Percentiles rank a stretch among this genome's conserved stretches.
These are phyloP conservation scores for Fusarium metavorans DNA, from an alignment of 2,329 filamentous ascomycete genomes.

Conservation along the genomic window DNA sequence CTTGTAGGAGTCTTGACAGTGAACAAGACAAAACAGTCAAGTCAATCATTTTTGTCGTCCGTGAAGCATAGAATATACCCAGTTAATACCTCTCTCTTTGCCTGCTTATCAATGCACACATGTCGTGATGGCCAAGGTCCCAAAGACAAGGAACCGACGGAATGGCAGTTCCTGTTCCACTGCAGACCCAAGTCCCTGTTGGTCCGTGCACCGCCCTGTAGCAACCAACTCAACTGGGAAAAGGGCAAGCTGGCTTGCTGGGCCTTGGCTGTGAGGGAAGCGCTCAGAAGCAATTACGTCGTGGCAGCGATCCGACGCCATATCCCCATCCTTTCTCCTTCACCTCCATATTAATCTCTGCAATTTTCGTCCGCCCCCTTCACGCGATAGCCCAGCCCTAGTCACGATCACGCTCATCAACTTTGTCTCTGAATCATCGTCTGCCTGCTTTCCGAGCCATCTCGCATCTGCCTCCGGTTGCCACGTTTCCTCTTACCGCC, in stretches of 20 bases:
- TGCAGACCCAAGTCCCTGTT: constrained; percentile 20
- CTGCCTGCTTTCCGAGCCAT: constrained; percentile 12
- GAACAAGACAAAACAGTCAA: background rate
- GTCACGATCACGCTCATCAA: constrained; percentile 13
- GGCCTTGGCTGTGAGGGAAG: background rate
- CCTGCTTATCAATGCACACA: constrained; percentile 29
- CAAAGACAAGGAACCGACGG: constrained; percentile 13
- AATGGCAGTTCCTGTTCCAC: constrained; percentile 7
- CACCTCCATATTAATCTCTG: constrained; percentile 23
- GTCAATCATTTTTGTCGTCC: background rate
- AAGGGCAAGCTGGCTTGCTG: constrained; percentile 17
- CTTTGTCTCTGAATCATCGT: constrained; percentile 20
- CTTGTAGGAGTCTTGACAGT: background rate
- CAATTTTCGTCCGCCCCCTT: constrained; percentile 17
- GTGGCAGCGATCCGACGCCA: constrained; percentile 27
- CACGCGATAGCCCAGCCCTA: constrained; percentile 21
- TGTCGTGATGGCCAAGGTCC: constrained; percentile 9
- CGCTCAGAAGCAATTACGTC: constrained; percentile 40
- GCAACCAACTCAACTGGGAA: constrained; percentile 33
- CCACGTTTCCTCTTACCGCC: constrained; percentile 43
- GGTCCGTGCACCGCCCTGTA: constrained; percentile 34
- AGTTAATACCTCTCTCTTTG: constrained; percentile 11
- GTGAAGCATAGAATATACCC: background rate
- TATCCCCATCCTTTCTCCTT: constrained; percentile 24
- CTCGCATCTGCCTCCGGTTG: constrained; percentile 27